Conservation (phyloP, 129 eudicot species). For the Silybum marianum region DNA sequence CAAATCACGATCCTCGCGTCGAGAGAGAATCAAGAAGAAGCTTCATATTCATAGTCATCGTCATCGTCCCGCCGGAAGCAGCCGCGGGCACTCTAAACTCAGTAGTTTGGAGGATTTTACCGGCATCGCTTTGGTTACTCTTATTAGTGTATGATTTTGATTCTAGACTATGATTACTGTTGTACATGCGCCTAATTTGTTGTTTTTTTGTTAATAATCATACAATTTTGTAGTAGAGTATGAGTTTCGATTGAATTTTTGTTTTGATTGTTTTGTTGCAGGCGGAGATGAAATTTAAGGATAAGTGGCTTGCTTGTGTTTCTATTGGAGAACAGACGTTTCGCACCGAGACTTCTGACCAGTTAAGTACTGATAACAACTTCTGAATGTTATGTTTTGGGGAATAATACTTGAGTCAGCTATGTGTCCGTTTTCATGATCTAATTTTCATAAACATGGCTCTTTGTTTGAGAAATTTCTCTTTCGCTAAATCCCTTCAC, state of each 20-base stretch:
- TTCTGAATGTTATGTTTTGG: background rate
- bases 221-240: background rate
- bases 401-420: background rate
- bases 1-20: conserved; percentile 31
- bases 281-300: conserved; percentile 95
- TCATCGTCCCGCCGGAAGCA: conserved; percentile 6
- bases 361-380: conserved; percentile 45
- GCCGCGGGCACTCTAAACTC: conserved; percentile 38
- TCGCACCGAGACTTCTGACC: conserved; percentile 67
- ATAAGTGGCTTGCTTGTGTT: conserved; percentile 90
- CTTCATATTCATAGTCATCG: conserved; percentile 48
- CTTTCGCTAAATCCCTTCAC: background rate
- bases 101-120: conserved; percentile 66
- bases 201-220: background rate
- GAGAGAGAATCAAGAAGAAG: conserved; percentile 45
- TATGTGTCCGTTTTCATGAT: background rate
- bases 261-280: conserved; percentile 31
- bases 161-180: background rate
- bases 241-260: background rate
- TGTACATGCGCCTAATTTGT: background rate
- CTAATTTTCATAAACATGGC: background rate
- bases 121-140: conserved; percentile 78
- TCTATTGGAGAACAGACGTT: conserved; percentile 95
- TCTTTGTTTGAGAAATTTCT: background rate
- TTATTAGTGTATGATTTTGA: conserved; percentile 47